Conservation (phyloP, 2,329 filamentous ascomycete genomes). For the Microcyclospora tardicrescens region DNA sequence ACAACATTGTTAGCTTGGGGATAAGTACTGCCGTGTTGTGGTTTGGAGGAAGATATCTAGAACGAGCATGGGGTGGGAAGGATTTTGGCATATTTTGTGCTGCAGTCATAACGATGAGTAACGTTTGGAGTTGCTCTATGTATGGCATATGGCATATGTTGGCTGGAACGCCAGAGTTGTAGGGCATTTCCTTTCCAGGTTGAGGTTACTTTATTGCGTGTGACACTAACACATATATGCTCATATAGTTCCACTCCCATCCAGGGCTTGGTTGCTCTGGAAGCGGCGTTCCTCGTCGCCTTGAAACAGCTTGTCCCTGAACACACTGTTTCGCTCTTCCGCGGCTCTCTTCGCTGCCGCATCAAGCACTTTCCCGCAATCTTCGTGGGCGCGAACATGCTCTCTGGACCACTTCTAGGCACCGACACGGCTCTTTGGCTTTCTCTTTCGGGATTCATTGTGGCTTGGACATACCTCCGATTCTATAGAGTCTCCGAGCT, state of each 20-base stretch:
- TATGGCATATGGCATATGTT: constrained; percentile 63
- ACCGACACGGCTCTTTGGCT: constrained; percentile 70
- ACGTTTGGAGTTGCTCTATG: constrained; percentile 58
- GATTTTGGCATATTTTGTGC: constrained; percentile 87
- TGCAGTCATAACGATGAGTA: constrained; percentile 66
- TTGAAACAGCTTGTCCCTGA: constrained; percentile 97
- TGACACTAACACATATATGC: constrained; percentile 1
- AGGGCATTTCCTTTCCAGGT: constrained; percentile 24
- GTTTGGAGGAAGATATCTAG: constrained; percentile 86
- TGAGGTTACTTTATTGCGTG: background rate
- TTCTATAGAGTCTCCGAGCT: constrained; percentile 66
- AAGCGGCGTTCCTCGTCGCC: constrained; percentile 87
- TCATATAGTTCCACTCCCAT: constrained; percentile 57
- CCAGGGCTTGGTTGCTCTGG: constrained; percentile 75
- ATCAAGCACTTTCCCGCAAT: constrained; percentile 70
- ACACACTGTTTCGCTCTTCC: constrained; percentile 89
- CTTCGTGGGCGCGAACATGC: constrained; percentile 57
- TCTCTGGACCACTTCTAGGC: constrained; percentile 50
- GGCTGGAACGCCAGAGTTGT: constrained; percentile 55
- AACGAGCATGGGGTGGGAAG: constrained; percentile 84
- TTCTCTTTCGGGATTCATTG: constrained; percentile 67
- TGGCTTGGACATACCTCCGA: constrained; percentile 88
- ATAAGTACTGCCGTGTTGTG: constrained; percentile 70
- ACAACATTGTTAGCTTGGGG: constrained; percentile 75
- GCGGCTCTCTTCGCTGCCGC: constrained; percentile 74